Percentiles rank a stretch among this genome's conserved stretches.
Evolutionary conservation across 2,329 filamentous ascomycete species (phyloP).

Genomic region (Phialophora expanda): DNA sequence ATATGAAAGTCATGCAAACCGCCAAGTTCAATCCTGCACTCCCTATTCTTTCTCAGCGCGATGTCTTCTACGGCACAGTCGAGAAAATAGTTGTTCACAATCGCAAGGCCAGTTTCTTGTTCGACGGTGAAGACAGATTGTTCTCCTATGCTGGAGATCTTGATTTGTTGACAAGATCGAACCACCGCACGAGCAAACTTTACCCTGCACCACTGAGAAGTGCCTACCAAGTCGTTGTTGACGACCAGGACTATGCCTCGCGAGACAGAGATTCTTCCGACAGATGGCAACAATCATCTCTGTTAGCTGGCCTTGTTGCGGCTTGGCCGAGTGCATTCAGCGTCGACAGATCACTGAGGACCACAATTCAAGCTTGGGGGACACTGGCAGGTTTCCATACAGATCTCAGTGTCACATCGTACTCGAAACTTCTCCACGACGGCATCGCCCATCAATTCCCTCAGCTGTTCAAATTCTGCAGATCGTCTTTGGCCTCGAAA

Average conservation of each 20-base stretch:
- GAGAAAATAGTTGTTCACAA: constrained; percentile 24
- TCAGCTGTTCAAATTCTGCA: constrained; percentile 22
- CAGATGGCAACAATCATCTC: background rate
- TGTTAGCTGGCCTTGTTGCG: constrained; percentile 14
- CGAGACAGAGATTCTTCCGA: constrained; percentile 19
- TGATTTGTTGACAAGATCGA: constrained; percentile 23
- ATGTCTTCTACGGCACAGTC: constrained; percentile 28
- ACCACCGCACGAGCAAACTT: constrained; percentile 22
- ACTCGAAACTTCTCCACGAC: constrained; percentile 17
- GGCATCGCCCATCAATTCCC: constrained; percentile 17
- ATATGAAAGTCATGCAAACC: constrained; percentile 31
- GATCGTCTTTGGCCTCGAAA: constrained; percentile 2
- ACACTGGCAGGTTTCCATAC: constrained; percentile 19
- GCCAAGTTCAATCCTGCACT: constrained; percentile 24
- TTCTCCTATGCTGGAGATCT: constrained; percentile 22
- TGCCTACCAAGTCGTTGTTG: background rate
- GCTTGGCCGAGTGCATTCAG: constrained; percentile 17
- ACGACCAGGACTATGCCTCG: constrained; percentile 21
- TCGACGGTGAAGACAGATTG: background rate
- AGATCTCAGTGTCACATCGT: constrained; percentile 7
- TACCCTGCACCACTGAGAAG: constrained; percentile 14
- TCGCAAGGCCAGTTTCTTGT: constrained; percentile 24
- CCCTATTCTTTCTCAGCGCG: constrained; percentile 24
- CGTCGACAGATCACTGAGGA: constrained; percentile 14
- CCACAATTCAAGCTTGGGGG: constrained; percentile 14